Percentiles rank a stretch among this genome's conserved stretches.
Conservation (phyloP, 495 filamentous ascomycete species). For the Ascodesmis nigricans region DNA sequence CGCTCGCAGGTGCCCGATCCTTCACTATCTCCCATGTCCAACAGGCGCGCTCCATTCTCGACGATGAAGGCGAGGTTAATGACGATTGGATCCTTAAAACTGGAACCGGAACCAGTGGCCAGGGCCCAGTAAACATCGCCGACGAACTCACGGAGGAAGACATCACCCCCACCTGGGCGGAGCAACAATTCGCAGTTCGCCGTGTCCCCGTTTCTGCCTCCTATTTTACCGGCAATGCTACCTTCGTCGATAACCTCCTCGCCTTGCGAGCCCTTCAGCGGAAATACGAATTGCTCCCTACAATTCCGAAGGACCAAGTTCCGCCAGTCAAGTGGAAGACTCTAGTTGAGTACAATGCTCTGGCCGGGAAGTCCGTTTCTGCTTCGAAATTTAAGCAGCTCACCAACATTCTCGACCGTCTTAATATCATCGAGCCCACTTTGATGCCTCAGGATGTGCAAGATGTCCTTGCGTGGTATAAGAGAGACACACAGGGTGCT, state of each 20-base stretch:
- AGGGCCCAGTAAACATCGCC: too few species aligned
- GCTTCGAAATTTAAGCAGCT: constrained; percentile 58
- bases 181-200: constrained; percentile 29
- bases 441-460: constrained; percentile 49
- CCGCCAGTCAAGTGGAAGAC: constrained; percentile 71
- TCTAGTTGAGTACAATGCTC: constrained; percentile 47
- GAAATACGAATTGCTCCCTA: constrained; percentile 49
- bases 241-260: constrained; percentile 71
- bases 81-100: too few species aligned
- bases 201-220: constrained; percentile 66
- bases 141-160: too few species aligned
- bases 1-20: too few species aligned
- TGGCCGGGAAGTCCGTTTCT: constrained; percentile 54
- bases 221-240: constrained; percentile 73
- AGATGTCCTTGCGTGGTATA: constrained; percentile 41
- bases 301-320: constrained; percentile 36
- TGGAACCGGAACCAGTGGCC: too few species aligned
- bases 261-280: constrained; percentile 44
- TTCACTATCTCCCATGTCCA: too few species aligned
- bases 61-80: too few species aligned
- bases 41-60: too few species aligned
- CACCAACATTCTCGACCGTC: constrained; percentile 46
- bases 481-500: constrained; percentile 50
- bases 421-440: constrained; percentile 69
- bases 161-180: constrained; percentile 8